Evolutionary conservation across 768 basidiomycete genomes (phyloP).

Genomic region (Boletus pseudo-olivaceus): DNA sequence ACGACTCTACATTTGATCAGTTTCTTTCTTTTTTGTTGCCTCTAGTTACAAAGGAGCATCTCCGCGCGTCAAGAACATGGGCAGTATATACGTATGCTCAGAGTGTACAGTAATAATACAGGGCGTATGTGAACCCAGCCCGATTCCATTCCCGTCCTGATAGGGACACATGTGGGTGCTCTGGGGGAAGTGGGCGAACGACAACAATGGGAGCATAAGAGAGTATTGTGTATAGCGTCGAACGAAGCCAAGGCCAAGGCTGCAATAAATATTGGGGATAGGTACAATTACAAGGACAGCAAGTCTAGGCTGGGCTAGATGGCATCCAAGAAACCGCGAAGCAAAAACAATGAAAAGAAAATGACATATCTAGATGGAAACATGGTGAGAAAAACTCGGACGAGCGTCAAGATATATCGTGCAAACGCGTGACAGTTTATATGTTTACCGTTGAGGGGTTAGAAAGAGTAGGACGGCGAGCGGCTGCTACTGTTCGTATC

Average conservation of each 20-base stretch:
- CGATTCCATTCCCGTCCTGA: constrained; percentile 5
- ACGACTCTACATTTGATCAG: neutral
- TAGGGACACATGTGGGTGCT: neutral
- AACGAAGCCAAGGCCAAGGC: neutral
- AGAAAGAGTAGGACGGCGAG: neutral
- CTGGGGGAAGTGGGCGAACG: neutral
- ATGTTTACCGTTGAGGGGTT: constrained; percentile 5
- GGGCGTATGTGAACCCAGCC: constrained; percentile 4
- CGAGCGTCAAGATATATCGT: constrained; percentile 25
- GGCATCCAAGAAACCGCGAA: constrained; percentile 15
- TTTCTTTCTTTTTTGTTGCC: neutral
- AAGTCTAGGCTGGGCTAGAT: constrained; percentile 34
- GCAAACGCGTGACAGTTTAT: constrained; percentile 13
- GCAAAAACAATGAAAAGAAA: neutral
- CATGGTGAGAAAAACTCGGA: constrained; percentile 6
- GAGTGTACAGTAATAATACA: constrained; percentile 31
- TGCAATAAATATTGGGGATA: constrained; percentile 20
- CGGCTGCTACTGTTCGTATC: constrained; percentile 40
- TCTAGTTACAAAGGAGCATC: neutral
- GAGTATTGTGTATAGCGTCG: neutral
- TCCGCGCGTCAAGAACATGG: neutral
- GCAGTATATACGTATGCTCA: constrained; percentile 14
- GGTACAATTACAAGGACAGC: constrained; percentile 25
- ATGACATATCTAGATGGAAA: constrained; percentile 32
- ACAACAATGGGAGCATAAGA: neutral